Percentiles rank a stretch among this genome's conserved stretches.
phyloP scores from a whole-genome alignment of 176 grass and related monocot species.

The Urochloa ruziziensis region DNA sequence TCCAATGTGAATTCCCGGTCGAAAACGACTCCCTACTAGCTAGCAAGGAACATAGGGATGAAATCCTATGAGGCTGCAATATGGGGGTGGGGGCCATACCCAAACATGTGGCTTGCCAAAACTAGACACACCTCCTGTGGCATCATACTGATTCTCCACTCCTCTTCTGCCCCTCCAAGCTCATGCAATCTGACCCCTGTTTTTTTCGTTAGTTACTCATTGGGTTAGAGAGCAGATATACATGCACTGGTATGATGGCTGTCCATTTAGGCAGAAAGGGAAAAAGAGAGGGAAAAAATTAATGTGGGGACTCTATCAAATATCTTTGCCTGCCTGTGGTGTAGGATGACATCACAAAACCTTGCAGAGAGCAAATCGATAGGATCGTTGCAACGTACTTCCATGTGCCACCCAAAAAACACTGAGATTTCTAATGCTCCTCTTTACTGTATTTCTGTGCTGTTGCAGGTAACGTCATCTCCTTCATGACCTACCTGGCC shows the following conservation, averaged over 20 bases:
- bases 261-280: background rate
- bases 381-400: background rate
- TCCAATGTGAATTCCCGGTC: background rate
- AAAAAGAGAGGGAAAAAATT: background rate
- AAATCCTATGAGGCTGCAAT: background rate
- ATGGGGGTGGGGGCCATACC: background rate
- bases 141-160: background rate
- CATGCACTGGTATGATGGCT: background rate
- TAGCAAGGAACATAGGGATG: background rate
- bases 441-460: background rate
- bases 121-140: background rate
- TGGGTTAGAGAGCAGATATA: background rate
- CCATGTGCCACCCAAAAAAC: background rate
- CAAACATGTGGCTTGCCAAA: background rate
- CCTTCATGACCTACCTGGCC: slow-evolving; percentile 79
- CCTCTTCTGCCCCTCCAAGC: background rate
- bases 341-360: background rate
- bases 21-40: background rate
- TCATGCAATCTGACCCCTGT: background rate
- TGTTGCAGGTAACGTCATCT: slow-evolving; percentile 73
- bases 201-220: background rate
- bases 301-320: background rate
- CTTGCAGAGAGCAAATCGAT: background rate
- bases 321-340: background rate
- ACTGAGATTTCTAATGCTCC: background rate